A percentile compares a stretch with the other conserved stretches of the same genome.
Evolutionary conservation across 1,284 basidiomycete genomes (phyloP).

Genomic region (Moniliophthora roreri): DNA sequence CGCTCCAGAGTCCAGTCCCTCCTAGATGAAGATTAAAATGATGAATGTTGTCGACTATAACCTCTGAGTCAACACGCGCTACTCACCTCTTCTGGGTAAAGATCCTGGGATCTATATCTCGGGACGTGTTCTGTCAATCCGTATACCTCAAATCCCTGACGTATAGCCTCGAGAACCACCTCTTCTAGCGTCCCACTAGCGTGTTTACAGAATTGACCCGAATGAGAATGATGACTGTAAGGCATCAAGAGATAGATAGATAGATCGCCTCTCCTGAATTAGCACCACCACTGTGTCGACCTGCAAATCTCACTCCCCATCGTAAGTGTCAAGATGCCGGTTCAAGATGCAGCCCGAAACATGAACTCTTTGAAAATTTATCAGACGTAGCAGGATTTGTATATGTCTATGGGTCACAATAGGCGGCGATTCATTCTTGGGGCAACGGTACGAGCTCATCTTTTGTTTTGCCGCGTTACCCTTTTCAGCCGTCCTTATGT

Average conservation of each 20-base stretch:
- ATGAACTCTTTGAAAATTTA: no score
- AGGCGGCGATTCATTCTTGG: no score
- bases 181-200: conserved; percentile 77
- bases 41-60: conserved; percentile 4
- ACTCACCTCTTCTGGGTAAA: conserved; percentile 94
- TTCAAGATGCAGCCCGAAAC: no score
- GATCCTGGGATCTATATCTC: conserved; percentile 75
- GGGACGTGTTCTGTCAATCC: conserved; percentile 96
- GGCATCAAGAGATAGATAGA: conserved; percentile 56
- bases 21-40: conserved; percentile 32
- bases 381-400: no score
- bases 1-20: conserved; percentile 42
- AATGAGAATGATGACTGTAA: conserved; percentile 92
- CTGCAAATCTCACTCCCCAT: no score
- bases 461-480: no score
- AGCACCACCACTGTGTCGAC: no score
- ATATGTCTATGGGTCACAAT: no score
- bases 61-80: conserved; percentile 7
- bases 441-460: no score
- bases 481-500: no score
- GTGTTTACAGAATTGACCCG: conserved; percentile 96
- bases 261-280: no score
- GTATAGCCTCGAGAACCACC: conserved; percentile 78
- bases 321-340: no score
- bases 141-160: conserved; percentile 78